These are phyloP conservation scores for Raphanus raphanistrum DNA, from an alignment of 345 rosid species.

Conservation along the genomic window DNA sequence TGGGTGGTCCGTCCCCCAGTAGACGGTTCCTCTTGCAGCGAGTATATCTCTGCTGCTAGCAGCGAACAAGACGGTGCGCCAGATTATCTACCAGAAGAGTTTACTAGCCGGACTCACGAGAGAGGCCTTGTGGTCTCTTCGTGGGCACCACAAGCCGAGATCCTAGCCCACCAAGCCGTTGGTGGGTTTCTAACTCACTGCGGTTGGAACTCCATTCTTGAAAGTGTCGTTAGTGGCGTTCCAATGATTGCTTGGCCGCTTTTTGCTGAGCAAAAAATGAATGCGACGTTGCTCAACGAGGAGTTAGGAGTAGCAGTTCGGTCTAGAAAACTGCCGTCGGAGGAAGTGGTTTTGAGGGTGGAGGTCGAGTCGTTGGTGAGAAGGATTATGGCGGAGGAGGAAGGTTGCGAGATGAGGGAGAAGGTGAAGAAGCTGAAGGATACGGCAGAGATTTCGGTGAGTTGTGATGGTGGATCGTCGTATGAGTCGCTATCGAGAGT, in stretches of 20 bases:
- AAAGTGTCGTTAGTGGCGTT: constrained; percentile 40
- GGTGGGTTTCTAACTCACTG: constrained; percentile 71
- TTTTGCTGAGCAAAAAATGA: constrained; percentile 34
- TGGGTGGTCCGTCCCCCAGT: constrained; percentile 38
- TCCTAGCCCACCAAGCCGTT: constrained; percentile 53
- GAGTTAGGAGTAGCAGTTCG: constrained; percentile 50
- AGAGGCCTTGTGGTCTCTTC: constrained; percentile 26
- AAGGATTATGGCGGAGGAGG: constrained; percentile 47
- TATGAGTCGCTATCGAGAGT: constrained; percentile 23
- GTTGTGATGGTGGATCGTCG: constrained; percentile 17
- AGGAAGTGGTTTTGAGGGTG: constrained; percentile 10
- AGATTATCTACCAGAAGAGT: constrained; percentile 24
- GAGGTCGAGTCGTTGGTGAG: constrained; percentile 51
- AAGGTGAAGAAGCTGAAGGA: constrained; percentile 41
- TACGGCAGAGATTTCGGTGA: constrained; percentile 12
- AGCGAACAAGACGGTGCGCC: neutral
- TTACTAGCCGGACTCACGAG: constrained; percentile 11
- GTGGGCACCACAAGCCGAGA: constrained; percentile 74
- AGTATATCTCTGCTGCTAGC: neutral
- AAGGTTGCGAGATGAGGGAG: constrained; percentile 43
- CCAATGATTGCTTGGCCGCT: constrained; percentile 65
- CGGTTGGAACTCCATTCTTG: constrained; percentile 82
- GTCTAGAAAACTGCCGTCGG: constrained; percentile 11
- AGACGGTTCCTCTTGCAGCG: neutral
- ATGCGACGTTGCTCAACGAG: constrained; percentile 41